Base-by-base conservation (phyloP, 257 asterid species). In the Craterostigma plantagineum region DNA sequence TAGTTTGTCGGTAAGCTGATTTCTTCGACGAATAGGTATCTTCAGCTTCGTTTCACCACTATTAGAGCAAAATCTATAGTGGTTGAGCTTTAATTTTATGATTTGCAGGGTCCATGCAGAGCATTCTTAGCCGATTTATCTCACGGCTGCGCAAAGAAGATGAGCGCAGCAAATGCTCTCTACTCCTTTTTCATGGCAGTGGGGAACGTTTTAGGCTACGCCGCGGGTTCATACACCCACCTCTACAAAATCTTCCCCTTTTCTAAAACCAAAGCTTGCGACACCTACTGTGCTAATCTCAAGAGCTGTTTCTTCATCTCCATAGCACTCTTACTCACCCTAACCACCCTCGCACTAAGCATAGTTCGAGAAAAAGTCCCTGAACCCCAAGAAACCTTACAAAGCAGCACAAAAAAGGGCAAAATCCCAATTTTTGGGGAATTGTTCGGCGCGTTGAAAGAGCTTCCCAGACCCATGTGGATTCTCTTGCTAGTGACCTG, bases 181-280 rank as follows among this genome's bases (percentile, higher is more conserved):
- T 86, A 38, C 57, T 78, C 97, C 8, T 81, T 86, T 49, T 81
- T 81, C 84, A 86, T 86, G 97, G 97, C 94, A 6, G 85, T 86
- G 9, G 97, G 94, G 11, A 86, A 76, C 45, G 68, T 86, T 18
- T 33, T 86, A 14, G 97, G 97, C 8, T 78, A 78, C 63, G 83
- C 97, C 30, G 94, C 94, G 18, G 95, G 98, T 30, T 62, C 92
- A 4, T 82, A 71, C 66, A 53, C 62, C 4, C 71, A 62, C 38
- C 66, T 87, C 0, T 62, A 73, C 76, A 64, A 47, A 34, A 15
- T 76, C 2, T 87, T 87, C 66, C 91, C 95, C 0, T 87, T 87
- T 50, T 64, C 91, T 1, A 59, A 54, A 41, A 87, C 98, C 23
- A 34, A n/a, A n/a, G 92, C 95, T 18, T 87, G 98, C 55, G 95